phyloP scores from a whole-genome alignment of 306 rosid species.

The Hippophae tibetana region DNA sequence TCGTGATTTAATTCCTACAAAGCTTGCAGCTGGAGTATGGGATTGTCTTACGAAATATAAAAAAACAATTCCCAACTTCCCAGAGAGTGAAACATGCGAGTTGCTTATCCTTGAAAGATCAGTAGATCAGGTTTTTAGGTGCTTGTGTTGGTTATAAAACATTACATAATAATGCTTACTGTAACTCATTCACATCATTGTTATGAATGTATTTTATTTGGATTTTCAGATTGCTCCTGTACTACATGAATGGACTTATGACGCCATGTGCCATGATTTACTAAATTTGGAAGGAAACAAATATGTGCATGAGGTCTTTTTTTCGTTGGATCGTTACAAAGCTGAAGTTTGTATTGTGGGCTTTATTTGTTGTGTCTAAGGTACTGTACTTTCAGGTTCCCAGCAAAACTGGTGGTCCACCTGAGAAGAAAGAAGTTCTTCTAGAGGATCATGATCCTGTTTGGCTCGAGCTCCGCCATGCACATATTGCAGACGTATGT shows the following conservation, averaged over 20 bases:
- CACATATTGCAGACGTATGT: conserved; percentile 91
- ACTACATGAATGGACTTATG: conserved; percentile 97
- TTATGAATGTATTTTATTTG: conserved; percentile 23
- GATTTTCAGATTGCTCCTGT: conserved; percentile 83
- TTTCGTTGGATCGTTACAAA: background rate
- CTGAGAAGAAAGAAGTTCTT: conserved; percentile 89
- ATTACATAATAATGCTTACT: conserved; percentile 14
- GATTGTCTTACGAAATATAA: conserved; percentile 75
- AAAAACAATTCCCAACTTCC: conserved; percentile 63
- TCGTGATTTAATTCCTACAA: conserved; percentile 88
- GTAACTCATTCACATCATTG: conserved; percentile 14
- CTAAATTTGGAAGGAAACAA: conserved; percentile 88
- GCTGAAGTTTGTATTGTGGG: conserved; percentile 10
- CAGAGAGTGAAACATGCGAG: conserved; percentile 89
- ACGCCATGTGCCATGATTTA: conserved; percentile 96
- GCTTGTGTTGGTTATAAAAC: conserved; percentile 31
- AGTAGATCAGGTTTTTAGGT: conserved; percentile 81
- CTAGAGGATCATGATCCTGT: conserved; percentile 93
- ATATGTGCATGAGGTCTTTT: conserved; percentile 67
- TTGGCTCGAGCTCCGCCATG: conserved; percentile 97
- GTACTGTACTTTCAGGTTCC: conserved; percentile 48
- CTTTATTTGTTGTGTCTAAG: conserved; percentile 13
- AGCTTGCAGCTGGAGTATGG: conserved; percentile 94
- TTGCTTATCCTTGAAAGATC: conserved; percentile 94
- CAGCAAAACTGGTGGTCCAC: conserved; percentile 58